phyloP scores from a whole-genome alignment of 352 stramenopile species.

The Phytopythium boreale region DNA sequence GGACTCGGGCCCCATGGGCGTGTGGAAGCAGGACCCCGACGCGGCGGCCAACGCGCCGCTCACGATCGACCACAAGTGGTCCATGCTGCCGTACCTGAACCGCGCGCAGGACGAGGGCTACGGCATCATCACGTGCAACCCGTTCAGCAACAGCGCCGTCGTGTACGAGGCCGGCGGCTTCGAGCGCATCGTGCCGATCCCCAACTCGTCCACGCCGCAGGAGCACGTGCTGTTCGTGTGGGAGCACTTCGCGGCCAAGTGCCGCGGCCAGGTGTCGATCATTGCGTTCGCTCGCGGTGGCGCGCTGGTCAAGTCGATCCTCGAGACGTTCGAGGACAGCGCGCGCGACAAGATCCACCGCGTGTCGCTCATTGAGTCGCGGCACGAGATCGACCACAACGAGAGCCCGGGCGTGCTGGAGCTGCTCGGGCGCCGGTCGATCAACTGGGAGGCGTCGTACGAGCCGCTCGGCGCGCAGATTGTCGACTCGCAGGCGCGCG shows the following conservation, averaged over 20 bases:
- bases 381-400: constrained; percentile 83
- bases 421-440: constrained; percentile 78
- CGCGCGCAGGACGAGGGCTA: constrained; percentile 86
- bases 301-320: constrained; percentile 77
- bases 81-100: constrained; percentile 83
- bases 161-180: constrained; percentile 88
- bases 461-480: constrained; percentile 83
- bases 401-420: constrained; percentile 76
- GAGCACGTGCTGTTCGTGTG: constrained; percentile 89
- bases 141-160: constrained; percentile 84
- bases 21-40: constrained; percentile 80
- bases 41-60: constrained; percentile 35
- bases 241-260: constrained; percentile 79
- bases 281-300: constrained; percentile 81
- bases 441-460: constrained; percentile 87
- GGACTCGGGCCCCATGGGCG: constrained; percentile 77
- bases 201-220: constrained; percentile 78
- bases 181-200: constrained; percentile 82
- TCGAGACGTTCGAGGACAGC: constrained; percentile 75
- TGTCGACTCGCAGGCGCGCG: constrained; percentile 79
- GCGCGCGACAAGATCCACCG: constrained; percentile 79
- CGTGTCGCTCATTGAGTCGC: constrained; percentile 85
- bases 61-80: constrained; percentile 84
- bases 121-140: constrained; percentile 84
- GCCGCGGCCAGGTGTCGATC: constrained; percentile 82